Percentiles rank a stretch among this genome's conserved stretches.
phyloP scores from a whole-genome alignment of 768 basidiomycete species.

The Chalciporus sphaerocephalus region DNA sequence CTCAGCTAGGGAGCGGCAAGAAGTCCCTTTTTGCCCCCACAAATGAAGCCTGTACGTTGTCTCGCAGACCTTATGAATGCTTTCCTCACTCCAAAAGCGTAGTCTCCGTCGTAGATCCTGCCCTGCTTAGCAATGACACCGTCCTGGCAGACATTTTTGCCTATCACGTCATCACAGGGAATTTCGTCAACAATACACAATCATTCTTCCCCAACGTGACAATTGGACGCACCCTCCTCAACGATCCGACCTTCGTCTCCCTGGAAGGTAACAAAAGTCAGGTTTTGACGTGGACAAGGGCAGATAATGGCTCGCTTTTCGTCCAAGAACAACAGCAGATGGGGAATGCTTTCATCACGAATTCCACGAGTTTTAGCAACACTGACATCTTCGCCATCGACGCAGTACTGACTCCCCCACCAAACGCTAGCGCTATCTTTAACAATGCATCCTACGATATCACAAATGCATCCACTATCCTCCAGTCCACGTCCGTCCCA shows the following conservation, averaged over 20 bases:
- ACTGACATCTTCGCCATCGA: slow-evolving; percentile 47
- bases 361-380: slow-evolving; percentile 37
- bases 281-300: slow-evolving; percentile 47
- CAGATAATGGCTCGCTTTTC: slow-evolving; percentile 36
- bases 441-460: slow-evolving; percentile 37
- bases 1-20: slow-evolving; percentile 39
- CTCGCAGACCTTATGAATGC: background rate
- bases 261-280: slow-evolving; percentile 59
- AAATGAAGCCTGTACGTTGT: slow-evolving; percentile 49
- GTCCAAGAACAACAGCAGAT: slow-evolving; percentile 50
- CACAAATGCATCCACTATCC: slow-evolving; percentile 26
- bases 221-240: slow-evolving; percentile 61
- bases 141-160: slow-evolving; percentile 46
- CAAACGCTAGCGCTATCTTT: slow-evolving; percentile 40
- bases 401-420: slow-evolving; percentile 52
- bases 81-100: slow-evolving; percentile 2
- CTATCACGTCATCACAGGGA: slow-evolving; percentile 55
- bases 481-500: slow-evolving; percentile 18
- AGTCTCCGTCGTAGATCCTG: slow-evolving; percentile 5
- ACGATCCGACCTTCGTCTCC: slow-evolving; percentile 40
- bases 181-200: slow-evolving; percentile 41
- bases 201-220: slow-evolving; percentile 51
- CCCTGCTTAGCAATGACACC: slow-evolving; percentile 29
- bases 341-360: slow-evolving; percentile 35
- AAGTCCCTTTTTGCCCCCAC: slow-evolving; percentile 56